A percentile compares a stretch with the other conserved stretches of the same genome.
Conservation (phyloP, 441 rosid species). For the Syzygium syzygioides region DNA sequence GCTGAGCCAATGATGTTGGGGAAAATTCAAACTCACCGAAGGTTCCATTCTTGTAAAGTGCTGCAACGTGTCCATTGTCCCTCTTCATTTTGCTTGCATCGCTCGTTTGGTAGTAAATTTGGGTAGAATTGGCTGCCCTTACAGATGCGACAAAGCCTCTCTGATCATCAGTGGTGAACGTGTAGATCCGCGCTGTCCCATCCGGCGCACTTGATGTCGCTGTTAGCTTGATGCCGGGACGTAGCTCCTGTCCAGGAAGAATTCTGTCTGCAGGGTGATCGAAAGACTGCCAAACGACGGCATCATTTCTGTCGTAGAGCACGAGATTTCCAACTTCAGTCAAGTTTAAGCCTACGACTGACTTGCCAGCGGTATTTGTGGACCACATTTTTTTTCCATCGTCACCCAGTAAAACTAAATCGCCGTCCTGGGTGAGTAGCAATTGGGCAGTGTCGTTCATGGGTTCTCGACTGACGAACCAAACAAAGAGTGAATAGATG, state of each 20-base stretch:
- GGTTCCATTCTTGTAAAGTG: background rate
- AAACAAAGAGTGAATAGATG: too few species aligned
- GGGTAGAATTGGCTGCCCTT: background rate
- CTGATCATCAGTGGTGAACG: background rate
- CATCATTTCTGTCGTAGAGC: background rate
- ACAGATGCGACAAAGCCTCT: background rate
- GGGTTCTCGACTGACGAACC: too few species aligned
- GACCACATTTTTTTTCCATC: background rate
- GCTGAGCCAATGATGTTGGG: background rate
- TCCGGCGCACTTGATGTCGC: rapidly evolving
- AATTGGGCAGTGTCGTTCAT: background rate
- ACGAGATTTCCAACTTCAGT: background rate
- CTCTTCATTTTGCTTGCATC: background rate
- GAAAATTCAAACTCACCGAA: background rate
- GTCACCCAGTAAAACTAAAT: background rate
- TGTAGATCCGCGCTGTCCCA: rapidly evolving
- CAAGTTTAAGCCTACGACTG: background rate
- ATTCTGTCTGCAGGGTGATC: rapidly evolving
- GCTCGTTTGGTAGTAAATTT: background rate
- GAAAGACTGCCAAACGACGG: background rate
- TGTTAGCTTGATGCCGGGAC: rapidly evolving
- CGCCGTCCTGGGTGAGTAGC: background rate
- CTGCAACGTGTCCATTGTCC: background rate
- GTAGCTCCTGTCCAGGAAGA: background rate
- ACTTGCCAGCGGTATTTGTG: background rate